These are phyloP conservation scores for Phyllostachys edulis DNA, from an alignment of 176 grass and related monocot species.

Conservation along the genomic window DNA sequence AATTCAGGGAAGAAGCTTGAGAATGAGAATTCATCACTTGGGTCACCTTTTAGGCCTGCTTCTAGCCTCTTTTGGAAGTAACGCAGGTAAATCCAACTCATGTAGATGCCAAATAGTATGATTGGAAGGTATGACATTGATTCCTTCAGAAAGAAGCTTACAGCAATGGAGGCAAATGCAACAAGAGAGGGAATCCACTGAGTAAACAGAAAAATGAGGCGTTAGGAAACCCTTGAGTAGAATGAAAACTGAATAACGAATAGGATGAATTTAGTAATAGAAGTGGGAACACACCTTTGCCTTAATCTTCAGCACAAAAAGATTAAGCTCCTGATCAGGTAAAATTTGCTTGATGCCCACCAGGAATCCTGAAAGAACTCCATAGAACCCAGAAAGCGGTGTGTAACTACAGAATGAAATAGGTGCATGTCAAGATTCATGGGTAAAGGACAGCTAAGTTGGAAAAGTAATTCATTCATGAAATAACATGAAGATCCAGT, in stretches of 20 bases:
- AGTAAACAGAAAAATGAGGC: conserved; percentile 7
- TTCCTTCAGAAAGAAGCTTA: conserved; percentile 62
- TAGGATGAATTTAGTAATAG: conserved; percentile 2
- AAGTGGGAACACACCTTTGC: conserved; percentile 55
- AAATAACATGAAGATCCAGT: background rate
- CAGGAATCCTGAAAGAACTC: conserved; percentile 78
- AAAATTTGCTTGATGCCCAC: conserved; percentile 86
- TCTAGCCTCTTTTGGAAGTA: conserved; percentile 84
- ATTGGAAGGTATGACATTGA: conserved; percentile 60
- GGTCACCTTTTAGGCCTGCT: conserved; percentile 73
- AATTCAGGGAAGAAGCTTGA: conserved; percentile 80
- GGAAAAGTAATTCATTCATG: background rate
- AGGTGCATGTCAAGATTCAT: conserved; percentile 8
- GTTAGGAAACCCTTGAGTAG: background rate
- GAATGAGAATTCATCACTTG: conserved; percentile 87
- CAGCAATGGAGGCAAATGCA: conserved; percentile 43
- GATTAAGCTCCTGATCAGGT: conserved; percentile 69
- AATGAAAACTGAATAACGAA: background rate
- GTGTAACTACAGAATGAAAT: conserved; percentile 56
- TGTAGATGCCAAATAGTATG: conserved; percentile 77
- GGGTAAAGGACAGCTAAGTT: background rate
- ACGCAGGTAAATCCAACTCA: conserved; percentile 83
- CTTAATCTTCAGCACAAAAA: conserved; percentile 67
- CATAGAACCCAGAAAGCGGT: conserved; percentile 83
- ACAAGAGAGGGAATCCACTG: conserved; percentile 75